Evolutionary conservation across 257 asterid species (phyloP), one percentile per base, ranked within the genome.

Genomic region (Solanum chilense): DNA sequence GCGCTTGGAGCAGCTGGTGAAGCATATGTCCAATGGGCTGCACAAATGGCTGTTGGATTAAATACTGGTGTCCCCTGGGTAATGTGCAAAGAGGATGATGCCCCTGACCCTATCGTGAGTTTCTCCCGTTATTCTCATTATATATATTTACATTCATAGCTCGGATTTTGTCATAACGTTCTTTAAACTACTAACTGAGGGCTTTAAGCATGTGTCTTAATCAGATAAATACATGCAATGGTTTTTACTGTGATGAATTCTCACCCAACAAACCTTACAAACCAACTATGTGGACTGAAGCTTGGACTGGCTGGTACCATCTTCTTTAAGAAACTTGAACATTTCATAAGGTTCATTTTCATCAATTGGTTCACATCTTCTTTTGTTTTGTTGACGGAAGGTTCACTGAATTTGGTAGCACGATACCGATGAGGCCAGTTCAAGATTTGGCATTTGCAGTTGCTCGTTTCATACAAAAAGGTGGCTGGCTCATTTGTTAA

Each of bases 391-490:
- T n/a, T 29, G 83, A 58, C 23, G 20, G 23, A 86, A 94, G 98
- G 98, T 94, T 94, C 88, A 88, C 91, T 9, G 92, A 91, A 87
- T 94, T 92, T 87, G 96, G 98, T 33, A 95, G 95, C 73, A 31
- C 95, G 10, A 81, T 87, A 64, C 92, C 83, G 84, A 91, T 90
- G 77, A 93, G 98, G 44, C 96, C 96, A 6, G 98, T 89, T 85
- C 93, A 93, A 91, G 98, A 94, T 90, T 90, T 94, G 70, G 96
- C 98, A 12, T 94, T 93, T 82, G 98, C 98, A 15, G 94, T 93
- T 85, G 93, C 94, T 60, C 94, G 94, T 14, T 94, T 94, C 87
- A 86, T 92, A 86, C 93, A 90, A 84, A 90, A 86, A 64, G 96
- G 96, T 37, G 98, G n/a, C n/a, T n/a, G n/a, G 98, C 66, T 92